Evolutionary conservation across 371 early-diverging fungal species (phyloP).

Genomic region (Apophysomyces variabilis): DNA sequence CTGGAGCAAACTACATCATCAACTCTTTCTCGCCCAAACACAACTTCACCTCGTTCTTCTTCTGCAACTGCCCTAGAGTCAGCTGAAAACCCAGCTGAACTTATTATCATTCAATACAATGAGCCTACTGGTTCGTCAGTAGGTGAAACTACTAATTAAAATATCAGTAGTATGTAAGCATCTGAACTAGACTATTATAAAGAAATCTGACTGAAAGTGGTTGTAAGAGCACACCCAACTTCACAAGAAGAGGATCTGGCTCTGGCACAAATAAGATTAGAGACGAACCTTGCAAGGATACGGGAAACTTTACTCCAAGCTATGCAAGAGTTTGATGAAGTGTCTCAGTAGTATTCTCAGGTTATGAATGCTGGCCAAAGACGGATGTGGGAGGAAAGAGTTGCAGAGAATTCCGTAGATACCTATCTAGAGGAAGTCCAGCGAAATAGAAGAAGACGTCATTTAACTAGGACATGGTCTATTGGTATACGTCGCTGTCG

Average conservation of each 20-base stretch:
- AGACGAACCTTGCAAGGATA: neutral
- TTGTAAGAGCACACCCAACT: neutral
- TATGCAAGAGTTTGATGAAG: neutral
- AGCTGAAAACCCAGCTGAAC: neutral
- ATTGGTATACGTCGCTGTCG: too few relatives aligned
- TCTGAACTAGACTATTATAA: neutral
- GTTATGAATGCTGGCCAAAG: neutral
- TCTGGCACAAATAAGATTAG: neutral
- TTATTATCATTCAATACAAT: neutral
- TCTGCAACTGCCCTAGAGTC: neutral
- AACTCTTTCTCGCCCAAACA: neutral
- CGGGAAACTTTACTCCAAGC: neutral
- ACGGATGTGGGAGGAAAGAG: neutral
- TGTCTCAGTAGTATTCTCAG: neutral
- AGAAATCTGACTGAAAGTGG: neutral
- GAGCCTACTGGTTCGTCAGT: neutral
- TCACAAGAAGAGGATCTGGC: neutral
- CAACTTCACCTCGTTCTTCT: neutral
- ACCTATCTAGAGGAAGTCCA: neutral
- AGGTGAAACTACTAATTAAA: neutral
- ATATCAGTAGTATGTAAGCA: neutral
- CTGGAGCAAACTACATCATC: neutral
- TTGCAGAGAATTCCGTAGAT: neutral
- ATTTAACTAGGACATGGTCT: neutral
- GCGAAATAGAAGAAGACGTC: neutral